Conservation (phyloP, 1,284 basidiomycete genomes). For the Malassezia caprae region DNA sequence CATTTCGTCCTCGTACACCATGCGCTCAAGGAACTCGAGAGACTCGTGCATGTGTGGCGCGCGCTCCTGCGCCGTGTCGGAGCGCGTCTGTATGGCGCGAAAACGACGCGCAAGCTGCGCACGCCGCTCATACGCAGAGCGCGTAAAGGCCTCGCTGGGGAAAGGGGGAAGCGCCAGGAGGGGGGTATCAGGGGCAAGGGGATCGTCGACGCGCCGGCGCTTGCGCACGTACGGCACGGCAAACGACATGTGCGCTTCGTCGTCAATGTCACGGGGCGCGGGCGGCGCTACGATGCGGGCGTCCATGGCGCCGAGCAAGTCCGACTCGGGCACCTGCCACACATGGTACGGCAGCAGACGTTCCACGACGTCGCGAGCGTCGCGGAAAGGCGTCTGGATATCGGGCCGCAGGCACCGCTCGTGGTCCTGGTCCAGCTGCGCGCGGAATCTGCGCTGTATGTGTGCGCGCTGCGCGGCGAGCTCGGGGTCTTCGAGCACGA, state of each 20-base stretch:
- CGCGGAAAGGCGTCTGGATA: conserved; percentile 27
- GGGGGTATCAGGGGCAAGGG: conserved; percentile 12
- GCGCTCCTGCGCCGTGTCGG: conserved; percentile 21
- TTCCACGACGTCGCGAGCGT: conserved; percentile 29
- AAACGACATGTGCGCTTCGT: neutral
- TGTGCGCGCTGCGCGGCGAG: conserved; percentile 12
- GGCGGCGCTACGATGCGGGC: neutral
- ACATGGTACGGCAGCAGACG: conserved; percentile 43
- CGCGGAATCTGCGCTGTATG: neutral
- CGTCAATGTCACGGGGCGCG: neutral
- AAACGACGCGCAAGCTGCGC: conserved; percentile 20
- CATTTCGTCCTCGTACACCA: conserved; percentile 34
- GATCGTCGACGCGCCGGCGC: conserved; percentile 9
- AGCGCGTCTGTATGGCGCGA: conserved; percentile 18
- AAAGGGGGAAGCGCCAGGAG: conserved; percentile 24
- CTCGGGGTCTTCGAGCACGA: conserved; percentile 11
- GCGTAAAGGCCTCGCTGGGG: conserved; percentile 21
- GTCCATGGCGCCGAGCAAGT: conserved; percentile 19
- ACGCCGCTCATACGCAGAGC: conserved; percentile 23
- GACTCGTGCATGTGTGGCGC: conserved; percentile 23
- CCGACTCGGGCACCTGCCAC: conserved; percentile 37
- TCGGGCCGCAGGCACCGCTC: conserved; percentile 28
- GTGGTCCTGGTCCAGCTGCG: conserved; percentile 20
- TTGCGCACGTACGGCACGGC: conserved; percentile 17
- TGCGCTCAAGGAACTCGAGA: conserved; percentile 32